Evolutionary conservation across 2,329 filamentous ascomycete genomes (phyloP).

Genomic region (Cercospora sp.): DNA sequence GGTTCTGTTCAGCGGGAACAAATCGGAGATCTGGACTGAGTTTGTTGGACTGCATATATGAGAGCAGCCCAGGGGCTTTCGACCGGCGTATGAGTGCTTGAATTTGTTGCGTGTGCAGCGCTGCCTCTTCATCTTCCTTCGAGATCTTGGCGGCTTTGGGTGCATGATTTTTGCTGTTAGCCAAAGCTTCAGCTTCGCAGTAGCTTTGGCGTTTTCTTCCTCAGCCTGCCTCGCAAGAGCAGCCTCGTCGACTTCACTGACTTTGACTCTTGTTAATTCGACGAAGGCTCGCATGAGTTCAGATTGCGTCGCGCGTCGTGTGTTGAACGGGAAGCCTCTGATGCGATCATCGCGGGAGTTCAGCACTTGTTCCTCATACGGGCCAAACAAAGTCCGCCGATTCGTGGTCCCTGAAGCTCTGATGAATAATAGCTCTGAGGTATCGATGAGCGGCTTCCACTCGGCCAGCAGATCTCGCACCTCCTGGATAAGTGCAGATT

Average conservation of each 20-base stretch:
- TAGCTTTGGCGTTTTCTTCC: slow-evolving; percentile 47
- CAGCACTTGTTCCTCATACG: slow-evolving; percentile 85
- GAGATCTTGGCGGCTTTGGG: slow-evolving; percentile 64
- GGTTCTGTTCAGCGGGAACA: slow-evolving; percentile 67
- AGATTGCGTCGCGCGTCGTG: slow-evolving; percentile 84
- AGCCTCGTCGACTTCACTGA: slow-evolving; percentile 72
- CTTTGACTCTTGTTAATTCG: slow-evolving; percentile 87
- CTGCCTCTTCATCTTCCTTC: slow-evolving; percentile 79
- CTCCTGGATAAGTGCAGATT: slow-evolving; percentile 85
- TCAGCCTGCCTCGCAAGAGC: slow-evolving; percentile 54
- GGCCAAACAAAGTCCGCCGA: slow-evolving; percentile 81
- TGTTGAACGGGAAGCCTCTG: slow-evolving; percentile 90
- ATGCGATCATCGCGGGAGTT: slow-evolving; percentile 75
- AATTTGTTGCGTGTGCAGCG: slow-evolving; percentile 84
- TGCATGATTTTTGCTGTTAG: slow-evolving; percentile 49
- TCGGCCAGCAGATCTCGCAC: slow-evolving; percentile 76
- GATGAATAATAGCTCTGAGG: slow-evolving; percentile 81
- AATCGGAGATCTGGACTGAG: slow-evolving; percentile 74
- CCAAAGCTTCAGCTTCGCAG: slow-evolving; percentile 41
- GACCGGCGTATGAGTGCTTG: slow-evolving; percentile 85
- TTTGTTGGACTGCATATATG: slow-evolving; percentile 77
- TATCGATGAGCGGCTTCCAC: slow-evolving; percentile 85
- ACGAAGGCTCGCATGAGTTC: slow-evolving; percentile 94
- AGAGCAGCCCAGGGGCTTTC: slow-evolving; percentile 81
- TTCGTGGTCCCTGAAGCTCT: slow-evolving; percentile 87